Evolutionary conservation across 176 grass and related monocot genomes (phyloP).

Genomic region (Aegilops longissima): DNA sequence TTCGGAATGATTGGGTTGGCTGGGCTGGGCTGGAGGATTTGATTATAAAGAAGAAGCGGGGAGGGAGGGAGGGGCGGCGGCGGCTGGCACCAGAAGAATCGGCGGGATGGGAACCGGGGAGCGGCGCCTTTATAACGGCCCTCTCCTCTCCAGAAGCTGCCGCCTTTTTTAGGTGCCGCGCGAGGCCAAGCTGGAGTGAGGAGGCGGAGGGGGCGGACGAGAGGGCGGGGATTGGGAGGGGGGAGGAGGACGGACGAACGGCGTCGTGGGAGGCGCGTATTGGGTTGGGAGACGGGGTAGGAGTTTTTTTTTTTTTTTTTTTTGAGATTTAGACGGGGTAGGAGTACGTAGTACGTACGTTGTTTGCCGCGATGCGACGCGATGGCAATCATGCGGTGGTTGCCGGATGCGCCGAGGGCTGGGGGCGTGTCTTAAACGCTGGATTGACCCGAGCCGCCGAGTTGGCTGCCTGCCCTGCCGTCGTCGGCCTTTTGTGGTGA

Average conservation of each 20-base stretch:
- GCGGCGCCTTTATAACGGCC: constrained; percentile 33
- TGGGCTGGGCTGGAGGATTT: background rate
- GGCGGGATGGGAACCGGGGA: constrained; percentile 23
- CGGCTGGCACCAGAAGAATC: constrained; percentile 19
- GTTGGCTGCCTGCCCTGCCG: background rate
- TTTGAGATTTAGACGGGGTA: no score
- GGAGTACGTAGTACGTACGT: background rate
- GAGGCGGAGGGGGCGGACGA: background rate
- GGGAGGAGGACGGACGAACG: background rate
- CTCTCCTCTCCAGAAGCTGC: constrained; percentile 13
- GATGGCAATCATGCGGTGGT: constrained; percentile 26
- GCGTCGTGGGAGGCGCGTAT: background rate
- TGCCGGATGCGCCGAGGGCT: background rate
- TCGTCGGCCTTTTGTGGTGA: background rate
- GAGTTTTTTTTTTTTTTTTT: no score
- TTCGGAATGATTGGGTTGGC: constrained; percentile 10
- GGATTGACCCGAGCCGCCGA: constrained; percentile 15
- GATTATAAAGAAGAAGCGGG: constrained; percentile 27
- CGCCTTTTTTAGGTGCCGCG: background rate
- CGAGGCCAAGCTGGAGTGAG: background rate
- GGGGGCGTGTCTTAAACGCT: background rate
- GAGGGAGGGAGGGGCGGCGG: background rate
- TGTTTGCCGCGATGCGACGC: background rate
- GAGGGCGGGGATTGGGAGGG: constrained; percentile 2
- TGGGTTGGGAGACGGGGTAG: background rate